Evolutionary conservation across 2,329 filamentous ascomycete genomes (phyloP), one percentile per base, ranked within the genome.

Genomic region (Phaeosphaeria sp.): DNA sequence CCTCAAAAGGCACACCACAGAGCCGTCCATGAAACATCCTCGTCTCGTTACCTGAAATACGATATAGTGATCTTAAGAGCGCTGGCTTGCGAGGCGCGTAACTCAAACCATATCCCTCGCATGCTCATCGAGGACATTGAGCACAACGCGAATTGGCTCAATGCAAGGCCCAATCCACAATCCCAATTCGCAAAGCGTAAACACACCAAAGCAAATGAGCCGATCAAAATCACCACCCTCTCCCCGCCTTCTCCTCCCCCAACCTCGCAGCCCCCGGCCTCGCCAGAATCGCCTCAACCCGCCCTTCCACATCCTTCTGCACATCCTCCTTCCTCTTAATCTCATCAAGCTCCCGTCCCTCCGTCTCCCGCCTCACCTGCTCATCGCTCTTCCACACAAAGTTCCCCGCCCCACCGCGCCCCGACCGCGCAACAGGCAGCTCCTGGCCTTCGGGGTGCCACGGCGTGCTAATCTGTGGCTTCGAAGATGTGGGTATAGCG

Each of bases 361-460:
- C 63, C 49, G 65, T 69, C 53, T 74, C 68, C 54, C 39, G 51
- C 55, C 50, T 64, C 39, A 67, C 74, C 47, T 65, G 56, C 55
- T 76, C 74, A 53, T 77, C 76, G 47, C 74, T 60, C 66, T 65
- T 69, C 76, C 76, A 81, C n/a, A 77, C 69, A 57, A 78, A 80
- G 52, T 83, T 82, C 2, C 81, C 81, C n/a, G 79, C 79, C 6
- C 81, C 81, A 25, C 81, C 81, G 46, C 80, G 68, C 1, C 81
- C 81, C 22, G 68, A 68, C 25, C 72, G 57, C 25, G 69, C 75
- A 43, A 77, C 62, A 17, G 75, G 75, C 56, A 76, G n/a, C 51
- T 75, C 69, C 51, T 73, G 69, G 1, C 54, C 64, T 40, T 72
- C 73, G 0, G 73, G 74, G 57, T 74, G 73, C 73, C 72, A 76